These are phyloP conservation scores for Penicillium sp. DNA, from an alignment of 2,329 filamentous ascomycete genomes.

Conservation along the genomic window DNA sequence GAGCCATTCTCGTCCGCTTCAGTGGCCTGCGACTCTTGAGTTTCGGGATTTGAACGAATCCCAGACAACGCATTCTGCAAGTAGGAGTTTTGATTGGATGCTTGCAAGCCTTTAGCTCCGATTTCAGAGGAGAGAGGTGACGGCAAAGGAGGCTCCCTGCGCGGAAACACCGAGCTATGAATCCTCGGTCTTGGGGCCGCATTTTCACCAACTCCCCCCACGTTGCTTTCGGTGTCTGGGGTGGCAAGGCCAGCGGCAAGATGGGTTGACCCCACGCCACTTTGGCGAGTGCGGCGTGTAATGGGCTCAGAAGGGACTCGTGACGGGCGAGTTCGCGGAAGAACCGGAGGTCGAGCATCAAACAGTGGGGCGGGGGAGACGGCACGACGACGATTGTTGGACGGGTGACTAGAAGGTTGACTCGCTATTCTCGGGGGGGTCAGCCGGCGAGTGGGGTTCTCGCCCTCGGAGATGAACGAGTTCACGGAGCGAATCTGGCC, in stretches of 20 bases:
- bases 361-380: constrained; percentile 54
- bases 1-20: constrained; percentile 11
- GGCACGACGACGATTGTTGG: constrained; percentile 46
- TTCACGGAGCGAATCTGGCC: constrained; percentile 49
- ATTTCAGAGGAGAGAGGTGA: constrained; percentile 35
- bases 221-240: constrained; percentile 39
- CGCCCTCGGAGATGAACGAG: constrained; percentile 43
- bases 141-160: constrained; percentile 31
- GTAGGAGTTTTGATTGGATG: constrained; percentile 9
- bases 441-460: constrained; percentile 28
- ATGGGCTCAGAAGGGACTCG: constrained; percentile 50
- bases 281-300: constrained; percentile 44
- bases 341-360: constrained; percentile 50
- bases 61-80: constrained; percentile 19
- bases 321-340: constrained; percentile 32
- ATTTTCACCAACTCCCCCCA: constrained; percentile 29
- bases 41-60: neutral
- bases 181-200: constrained; percentile 29
- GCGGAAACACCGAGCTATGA: constrained; percentile 34
- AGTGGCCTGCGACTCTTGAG: constrained; percentile 11
- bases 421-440: constrained; percentile 23
- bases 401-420: constrained; percentile 25
- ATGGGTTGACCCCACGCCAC: constrained; percentile 28
- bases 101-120: constrained; percentile 20
- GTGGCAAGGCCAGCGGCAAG: constrained; percentile 40